Conservation (phyloP, 352 stramenopile species). For the Thalassiosira livingstoniorum region DNA sequence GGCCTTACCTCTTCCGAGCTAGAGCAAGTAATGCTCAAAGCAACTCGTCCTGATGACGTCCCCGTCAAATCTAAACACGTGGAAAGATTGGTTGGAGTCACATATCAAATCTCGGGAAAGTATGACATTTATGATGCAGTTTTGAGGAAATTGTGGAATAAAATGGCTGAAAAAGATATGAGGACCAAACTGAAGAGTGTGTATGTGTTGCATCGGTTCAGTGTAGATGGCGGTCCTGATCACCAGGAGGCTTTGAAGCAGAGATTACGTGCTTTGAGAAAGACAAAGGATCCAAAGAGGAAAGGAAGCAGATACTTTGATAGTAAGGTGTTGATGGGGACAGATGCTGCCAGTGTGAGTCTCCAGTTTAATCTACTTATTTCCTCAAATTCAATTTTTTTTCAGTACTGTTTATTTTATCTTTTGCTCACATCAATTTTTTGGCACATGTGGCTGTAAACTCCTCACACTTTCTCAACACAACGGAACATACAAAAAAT, state of each 20-base stretch:
- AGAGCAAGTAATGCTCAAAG: slow-evolving; percentile 87
- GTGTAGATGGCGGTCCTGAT: slow-evolving; percentile 77
- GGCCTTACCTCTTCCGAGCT: slow-evolving; percentile 82
- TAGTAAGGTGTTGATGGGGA: slow-evolving; percentile 80
- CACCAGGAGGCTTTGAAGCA: slow-evolving; percentile 83
- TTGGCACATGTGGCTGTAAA: not conserved
- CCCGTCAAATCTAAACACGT: slow-evolving; percentile 86
- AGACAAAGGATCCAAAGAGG: slow-evolving; percentile 84
- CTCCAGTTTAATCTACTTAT: too few relatives aligned
- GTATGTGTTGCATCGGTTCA: slow-evolving; percentile 86
- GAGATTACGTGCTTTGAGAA: slow-evolving; percentile 80
- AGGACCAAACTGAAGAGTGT: slow-evolving; percentile 84
- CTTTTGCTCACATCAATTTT: slow-evolving; percentile 7
- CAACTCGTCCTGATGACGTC: slow-evolving; percentile 80
- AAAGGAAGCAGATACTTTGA: slow-evolving; percentile 83
- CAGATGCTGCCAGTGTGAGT: slow-evolving; percentile 70
- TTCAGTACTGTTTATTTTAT: slow-evolving; percentile 10
- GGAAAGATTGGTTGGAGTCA: slow-evolving; percentile 84
- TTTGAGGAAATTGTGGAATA: slow-evolving; percentile 85
- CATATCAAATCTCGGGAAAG: slow-evolving; percentile 84
- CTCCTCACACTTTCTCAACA: not conserved
- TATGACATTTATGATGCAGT: slow-evolving; percentile 88
- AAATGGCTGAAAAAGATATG: slow-evolving; percentile 85
- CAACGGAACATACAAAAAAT: not conserved
- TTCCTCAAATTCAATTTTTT: too few relatives aligned